phyloP scores from a whole-genome alignment of 768 basidiomycete species.

The Hygrophorus pudorinus region DNA sequence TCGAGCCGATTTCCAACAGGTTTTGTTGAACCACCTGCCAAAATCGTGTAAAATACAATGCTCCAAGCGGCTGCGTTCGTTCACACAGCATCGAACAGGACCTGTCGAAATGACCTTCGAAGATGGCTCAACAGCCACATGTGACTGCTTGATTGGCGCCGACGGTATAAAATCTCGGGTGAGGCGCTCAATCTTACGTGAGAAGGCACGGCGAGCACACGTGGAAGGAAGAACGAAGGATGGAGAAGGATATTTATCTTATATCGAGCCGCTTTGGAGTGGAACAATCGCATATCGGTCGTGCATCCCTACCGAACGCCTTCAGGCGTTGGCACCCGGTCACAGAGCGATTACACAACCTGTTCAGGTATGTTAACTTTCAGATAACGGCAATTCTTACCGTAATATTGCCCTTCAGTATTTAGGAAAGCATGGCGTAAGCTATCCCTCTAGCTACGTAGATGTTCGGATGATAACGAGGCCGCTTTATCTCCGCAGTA shows the following conservation, averaged over 20 bases:
- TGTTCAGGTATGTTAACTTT: constrained; percentile 31
- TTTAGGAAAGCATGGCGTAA: constrained; percentile 39
- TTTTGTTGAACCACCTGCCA: constrained; percentile 41
- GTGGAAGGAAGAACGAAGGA: not conserved
- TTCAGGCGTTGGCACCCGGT: constrained; percentile 31
- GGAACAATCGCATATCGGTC: constrained; percentile 51
- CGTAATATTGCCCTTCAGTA: constrained; percentile 30
- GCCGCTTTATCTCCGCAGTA: constrained; percentile 33
- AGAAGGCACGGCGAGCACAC: not conserved
- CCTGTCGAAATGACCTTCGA: constrained; percentile 44
- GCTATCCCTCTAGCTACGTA: not conserved
- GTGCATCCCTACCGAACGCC: constrained; percentile 39
- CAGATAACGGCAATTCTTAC: no score
- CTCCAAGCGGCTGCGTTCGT: constrained; percentile 51
- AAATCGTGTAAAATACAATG: constrained; percentile 36
- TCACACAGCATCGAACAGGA: constrained; percentile 32
- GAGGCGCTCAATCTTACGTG: not conserved
- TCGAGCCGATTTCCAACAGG: constrained; percentile 57
- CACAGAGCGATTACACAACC: constrained; percentile 40
- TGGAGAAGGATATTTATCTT: constrained; percentile 22
- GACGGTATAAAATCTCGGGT: constrained; percentile 30
- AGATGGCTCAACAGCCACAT: constrained; percentile 49
- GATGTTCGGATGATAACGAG: not conserved
- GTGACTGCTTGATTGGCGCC: constrained; percentile 63
- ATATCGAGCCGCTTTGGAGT: constrained; percentile 47